A percentile compares a stretch with the other conserved stretches of the same genome.
Evolutionary conservation across 495 filamentous ascomycete genomes (phyloP).

Genomic region (Xylaria grammica): DNA sequence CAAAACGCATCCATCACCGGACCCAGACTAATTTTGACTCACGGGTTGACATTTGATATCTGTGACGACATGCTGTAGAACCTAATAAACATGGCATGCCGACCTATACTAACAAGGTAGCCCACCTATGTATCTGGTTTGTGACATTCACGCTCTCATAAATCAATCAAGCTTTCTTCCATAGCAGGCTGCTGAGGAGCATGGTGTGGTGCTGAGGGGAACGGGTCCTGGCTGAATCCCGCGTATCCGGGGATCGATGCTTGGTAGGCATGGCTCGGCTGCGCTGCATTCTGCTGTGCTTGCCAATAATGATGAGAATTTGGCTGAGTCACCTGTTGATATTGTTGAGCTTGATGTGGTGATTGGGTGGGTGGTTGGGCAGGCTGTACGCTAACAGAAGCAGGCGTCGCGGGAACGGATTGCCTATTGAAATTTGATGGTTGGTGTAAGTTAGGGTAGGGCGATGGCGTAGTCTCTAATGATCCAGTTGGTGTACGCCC

Average conservation of each 20-base stretch:
- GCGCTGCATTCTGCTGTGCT: slow-evolving; percentile 35
- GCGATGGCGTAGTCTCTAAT: slow-evolving; percentile 43
- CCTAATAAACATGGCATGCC: background rate
- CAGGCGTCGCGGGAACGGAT: slow-evolving; percentile 49
- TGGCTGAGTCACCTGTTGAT: slow-evolving; percentile 39
- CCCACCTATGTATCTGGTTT: background rate
- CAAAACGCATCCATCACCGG: background rate
- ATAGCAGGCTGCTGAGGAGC: slow-evolving; percentile 67
- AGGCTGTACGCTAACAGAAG: slow-evolving; percentile 44
- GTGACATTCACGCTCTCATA: slow-evolving; percentile 45
- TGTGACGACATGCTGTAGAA: background rate
- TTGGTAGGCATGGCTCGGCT: slow-evolving; percentile 52
- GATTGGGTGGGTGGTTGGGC: slow-evolving; percentile 37
- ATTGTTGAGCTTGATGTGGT: slow-evolving; percentile 34
- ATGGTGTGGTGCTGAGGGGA: slow-evolving; percentile 67
- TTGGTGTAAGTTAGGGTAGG: slow-evolving; percentile 53
- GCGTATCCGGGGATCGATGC: slow-evolving; percentile 48
- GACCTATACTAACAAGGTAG: background rate
- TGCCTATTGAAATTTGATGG: slow-evolving; percentile 48
- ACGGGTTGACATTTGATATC: background rate
- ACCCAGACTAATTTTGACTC: background rate
- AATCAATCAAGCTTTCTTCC: slow-evolving; percentile 93
- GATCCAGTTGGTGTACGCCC: slow-evolving; percentile 40
- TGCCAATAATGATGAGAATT: slow-evolving; percentile 49
- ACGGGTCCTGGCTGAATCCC: slow-evolving; percentile 67